phyloP scores from a whole-genome alignment of 2,329 filamentous ascomycete genomes.

The Fusarium equiseti region DNA sequence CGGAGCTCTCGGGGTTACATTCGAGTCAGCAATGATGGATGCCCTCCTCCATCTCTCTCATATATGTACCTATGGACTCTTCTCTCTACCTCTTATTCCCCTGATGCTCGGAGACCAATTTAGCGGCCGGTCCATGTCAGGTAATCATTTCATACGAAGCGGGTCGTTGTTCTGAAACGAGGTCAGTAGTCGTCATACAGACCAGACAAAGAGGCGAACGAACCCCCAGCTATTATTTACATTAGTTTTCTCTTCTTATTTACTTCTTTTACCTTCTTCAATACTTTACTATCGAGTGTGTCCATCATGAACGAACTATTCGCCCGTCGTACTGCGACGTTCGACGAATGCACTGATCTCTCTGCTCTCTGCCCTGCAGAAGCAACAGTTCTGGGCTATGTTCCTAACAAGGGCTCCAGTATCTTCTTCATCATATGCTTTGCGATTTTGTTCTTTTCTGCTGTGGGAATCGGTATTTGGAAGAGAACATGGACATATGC shows the following conservation, averaged over 20 bases:
- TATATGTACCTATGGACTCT: neutral
- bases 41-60: neutral
- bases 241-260: neutral
- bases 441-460: conserved; percentile 57
- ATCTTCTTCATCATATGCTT: conserved; percentile 66
- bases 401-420: conserved; percentile 67
- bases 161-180: conserved; percentile 8
- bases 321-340: conserved; percentile 36
- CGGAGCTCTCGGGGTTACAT: neutral
- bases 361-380: conserved; percentile 62
- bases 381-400: conserved; percentile 67
- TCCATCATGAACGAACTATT: conserved; percentile 29
- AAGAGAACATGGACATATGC: conserved; percentile 69
- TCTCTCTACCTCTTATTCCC: neutral
- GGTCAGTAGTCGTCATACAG: conserved; percentile 4
- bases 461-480: conserved; percentile 59
- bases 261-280: neutral
- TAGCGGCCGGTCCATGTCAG: neutral
- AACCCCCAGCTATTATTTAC: neutral
- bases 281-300: neutral
- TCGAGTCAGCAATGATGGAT: conserved; percentile 21
- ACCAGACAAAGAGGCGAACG: conserved; percentile 8
- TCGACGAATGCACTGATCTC: conserved; percentile 52
- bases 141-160: conserved; percentile 6
- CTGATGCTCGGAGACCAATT: neutral